A percentile compares a stretch with the other conserved stretches of the same genome.
Evolutionary conservation across 2,329 filamentous ascomycete genomes (phyloP).

Genomic region (Blastomyces silverae): DNA sequence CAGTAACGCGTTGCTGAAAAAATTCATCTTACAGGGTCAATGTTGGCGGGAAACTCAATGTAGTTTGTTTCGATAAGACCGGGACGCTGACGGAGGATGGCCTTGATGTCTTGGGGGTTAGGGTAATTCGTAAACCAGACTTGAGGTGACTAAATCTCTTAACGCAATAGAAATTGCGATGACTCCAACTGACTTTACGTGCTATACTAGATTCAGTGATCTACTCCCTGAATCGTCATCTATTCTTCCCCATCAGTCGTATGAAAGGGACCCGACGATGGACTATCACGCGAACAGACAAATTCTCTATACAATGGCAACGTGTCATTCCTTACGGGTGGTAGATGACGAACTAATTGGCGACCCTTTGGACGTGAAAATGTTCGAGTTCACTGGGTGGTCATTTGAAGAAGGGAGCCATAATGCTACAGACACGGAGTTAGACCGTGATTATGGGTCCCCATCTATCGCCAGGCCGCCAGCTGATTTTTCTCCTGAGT

Average conservation of each 20-base stretch:
- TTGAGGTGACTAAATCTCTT: constrained; percentile 35
- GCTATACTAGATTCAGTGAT: constrained; percentile 63
- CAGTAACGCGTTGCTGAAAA: neutral
- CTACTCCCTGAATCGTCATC: constrained; percentile 60
- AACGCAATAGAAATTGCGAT: neutral
- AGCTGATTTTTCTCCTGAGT: constrained; percentile 49
- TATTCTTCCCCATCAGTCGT: constrained; percentile 50
- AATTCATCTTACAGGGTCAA: constrained; percentile 61
- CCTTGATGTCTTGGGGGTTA: constrained; percentile 82
- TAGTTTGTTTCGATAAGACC: constrained; percentile 83
- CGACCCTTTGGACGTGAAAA: constrained; percentile 91
- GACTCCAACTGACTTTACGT: constrained; percentile 10
- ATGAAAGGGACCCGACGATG: constrained; percentile 54
- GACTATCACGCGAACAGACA: constrained; percentile 59
- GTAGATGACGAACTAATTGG: constrained; percentile 86
- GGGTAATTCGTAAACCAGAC: constrained; percentile 60
- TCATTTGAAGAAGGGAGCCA: constrained; percentile 82
- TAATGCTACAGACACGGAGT: constrained; percentile 55
- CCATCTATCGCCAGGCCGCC: constrained; percentile 88
- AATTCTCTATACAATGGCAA: constrained; percentile 90
- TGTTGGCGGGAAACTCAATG: constrained; percentile 83
- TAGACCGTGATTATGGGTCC: constrained; percentile 64
- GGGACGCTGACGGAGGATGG: constrained; percentile 78
- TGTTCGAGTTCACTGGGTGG: constrained; percentile 97
- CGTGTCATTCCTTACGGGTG: constrained; percentile 82